phyloP scores from a whole-genome alignment of 495 filamentous ascomycete genomes.

The Neurospora terricola region DNA sequence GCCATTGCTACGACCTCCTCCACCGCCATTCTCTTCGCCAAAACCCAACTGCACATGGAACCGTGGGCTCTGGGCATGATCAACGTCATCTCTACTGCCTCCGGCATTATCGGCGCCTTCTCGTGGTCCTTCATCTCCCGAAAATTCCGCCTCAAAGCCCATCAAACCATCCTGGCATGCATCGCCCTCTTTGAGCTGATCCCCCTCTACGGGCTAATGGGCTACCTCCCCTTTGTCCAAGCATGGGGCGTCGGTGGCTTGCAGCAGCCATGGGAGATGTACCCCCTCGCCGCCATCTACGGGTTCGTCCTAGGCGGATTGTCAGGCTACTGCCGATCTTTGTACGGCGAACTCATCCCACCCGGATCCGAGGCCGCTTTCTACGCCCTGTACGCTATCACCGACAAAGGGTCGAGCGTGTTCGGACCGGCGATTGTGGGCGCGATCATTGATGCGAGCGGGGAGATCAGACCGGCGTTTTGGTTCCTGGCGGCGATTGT shows the following conservation, averaged over 20 bases:
- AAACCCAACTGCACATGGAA: conserved; percentile 84
- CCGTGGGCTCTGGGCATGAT: conserved; percentile 84
- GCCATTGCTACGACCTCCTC: conserved; percentile 92
- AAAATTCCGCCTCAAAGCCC: conserved; percentile 52
- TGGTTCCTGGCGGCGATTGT: conserved; percentile 82
- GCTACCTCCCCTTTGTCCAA: conserved; percentile 75
- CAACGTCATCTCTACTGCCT: conserved; percentile 77
- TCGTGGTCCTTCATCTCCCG: conserved; percentile 73
- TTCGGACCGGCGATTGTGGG: conserved; percentile 95
- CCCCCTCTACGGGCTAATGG: conserved; percentile 81
- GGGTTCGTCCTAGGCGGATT: conserved; percentile 88
- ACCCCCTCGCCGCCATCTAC: conserved; percentile 80
- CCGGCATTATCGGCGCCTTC: conserved; percentile 80
- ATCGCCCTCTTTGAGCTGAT: conserved; percentile 87
- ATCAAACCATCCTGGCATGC: conserved; percentile 83
- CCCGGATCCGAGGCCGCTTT: conserved; percentile 93
- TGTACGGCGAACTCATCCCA: conserved; percentile 87
- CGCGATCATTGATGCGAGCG: conserved; percentile 77
- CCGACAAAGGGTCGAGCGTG: conserved; percentile 89
- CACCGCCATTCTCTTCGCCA: conserved; percentile 90
- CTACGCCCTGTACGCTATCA: conserved; percentile 93
- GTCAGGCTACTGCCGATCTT: conserved; percentile 84
- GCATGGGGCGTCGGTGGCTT: conserved; percentile 69
- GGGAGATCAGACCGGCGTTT: conserved; percentile 87
- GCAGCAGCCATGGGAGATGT: conserved; percentile 96